Evolutionary conservation across 768 basidiomycete genomes (phyloP).

Genomic region (Suillus clintonianus): DNA sequence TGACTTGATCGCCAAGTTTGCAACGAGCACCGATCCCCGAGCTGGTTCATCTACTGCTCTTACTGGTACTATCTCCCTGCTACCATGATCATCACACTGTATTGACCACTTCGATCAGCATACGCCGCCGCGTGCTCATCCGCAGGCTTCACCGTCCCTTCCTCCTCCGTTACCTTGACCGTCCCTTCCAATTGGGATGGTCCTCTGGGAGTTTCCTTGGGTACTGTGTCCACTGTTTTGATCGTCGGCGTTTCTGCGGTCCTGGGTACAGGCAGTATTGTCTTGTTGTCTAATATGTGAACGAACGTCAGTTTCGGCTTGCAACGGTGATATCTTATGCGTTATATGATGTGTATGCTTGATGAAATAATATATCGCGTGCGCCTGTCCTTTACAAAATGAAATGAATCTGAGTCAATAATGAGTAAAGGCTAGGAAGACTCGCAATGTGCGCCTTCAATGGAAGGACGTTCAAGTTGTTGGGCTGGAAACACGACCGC

Average conservation of each 20-base stretch:
- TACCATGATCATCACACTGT: slow-evolving; percentile 3
- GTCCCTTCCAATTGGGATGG: slow-evolving; percentile 64
- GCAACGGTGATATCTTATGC: background rate
- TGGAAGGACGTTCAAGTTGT: too few species aligned
- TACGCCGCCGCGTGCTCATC: slow-evolving; percentile 52
- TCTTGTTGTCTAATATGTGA: slow-evolving; percentile 57
- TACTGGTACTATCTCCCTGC: slow-evolving; percentile 41
- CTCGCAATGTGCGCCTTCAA: too few species aligned
- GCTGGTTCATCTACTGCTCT: slow-evolving; percentile 65
- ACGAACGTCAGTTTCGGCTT: background rate
- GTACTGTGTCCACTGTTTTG: slow-evolving; percentile 43
- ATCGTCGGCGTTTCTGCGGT: slow-evolving; percentile 44
- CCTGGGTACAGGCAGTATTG: slow-evolving; percentile 50
- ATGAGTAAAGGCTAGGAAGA: too few species aligned
- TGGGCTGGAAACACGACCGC: background rate
- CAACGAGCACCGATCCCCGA: slow-evolving; percentile 48
- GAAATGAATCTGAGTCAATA: background rate
- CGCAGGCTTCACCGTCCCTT: slow-evolving; percentile 40
- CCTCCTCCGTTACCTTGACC: slow-evolving; percentile 41
- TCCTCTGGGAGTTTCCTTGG: slow-evolving; percentile 50
- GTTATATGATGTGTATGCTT: background rate
- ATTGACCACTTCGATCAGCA: slow-evolving; percentile 37
- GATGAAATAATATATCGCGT: background rate
- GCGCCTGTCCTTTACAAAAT: background rate
- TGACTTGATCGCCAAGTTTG: slow-evolving; percentile 51